Base-by-base conservation (phyloP, 768 basidiomycete species). In the Calocybe indica region DNA sequence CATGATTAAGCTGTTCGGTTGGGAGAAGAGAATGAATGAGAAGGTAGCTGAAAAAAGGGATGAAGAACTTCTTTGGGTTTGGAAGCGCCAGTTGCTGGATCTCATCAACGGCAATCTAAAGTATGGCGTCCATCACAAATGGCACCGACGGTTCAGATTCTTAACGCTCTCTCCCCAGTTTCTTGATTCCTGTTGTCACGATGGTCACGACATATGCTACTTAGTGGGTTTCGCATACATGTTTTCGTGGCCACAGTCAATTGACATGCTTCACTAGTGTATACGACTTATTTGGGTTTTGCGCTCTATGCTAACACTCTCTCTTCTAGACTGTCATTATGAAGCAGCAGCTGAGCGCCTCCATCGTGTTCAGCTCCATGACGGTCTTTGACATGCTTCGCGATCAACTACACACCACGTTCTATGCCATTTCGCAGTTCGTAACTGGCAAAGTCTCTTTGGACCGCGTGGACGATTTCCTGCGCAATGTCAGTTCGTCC, bases 1-100 rank as follows among this genome's bases (percentile, higher is more conserved):
- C 12, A 84, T 85, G 78, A 69, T 85, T 58, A 87, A 88, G 62
- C 65, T 87, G 37, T 86, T 88, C 54, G 85, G 73, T 6, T 77
- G 85, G 75, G 74, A 82, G 71, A 71, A 74, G 48, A 72, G 76
- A 40, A 74, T 84, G 57, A 66, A 74, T 15, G 59, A 71, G 9
- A 70, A 71, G 43, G 67, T 91, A 40, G 63, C 71, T 14, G 71
- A 72, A 30, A 79, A 78, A 54, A 74, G 87, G 49, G 75, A 82
- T 38, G 73, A 74, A 3, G 88, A 90, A 60, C 62, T 90, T 11
- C 48, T 55, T 3, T 74, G 71, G 61, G 65, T 83, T 37, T 75
- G 72, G 69, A 76, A 74, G 55, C 62, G 72, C 37, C 75, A 80
- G 56, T 55, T 83, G 29, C 63, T 79, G 12, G 70, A 72, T 30